phyloP scores from a whole-genome alignment of 2,329 filamentous ascomycete species.

The Colletotrichum zoysiae region DNA sequence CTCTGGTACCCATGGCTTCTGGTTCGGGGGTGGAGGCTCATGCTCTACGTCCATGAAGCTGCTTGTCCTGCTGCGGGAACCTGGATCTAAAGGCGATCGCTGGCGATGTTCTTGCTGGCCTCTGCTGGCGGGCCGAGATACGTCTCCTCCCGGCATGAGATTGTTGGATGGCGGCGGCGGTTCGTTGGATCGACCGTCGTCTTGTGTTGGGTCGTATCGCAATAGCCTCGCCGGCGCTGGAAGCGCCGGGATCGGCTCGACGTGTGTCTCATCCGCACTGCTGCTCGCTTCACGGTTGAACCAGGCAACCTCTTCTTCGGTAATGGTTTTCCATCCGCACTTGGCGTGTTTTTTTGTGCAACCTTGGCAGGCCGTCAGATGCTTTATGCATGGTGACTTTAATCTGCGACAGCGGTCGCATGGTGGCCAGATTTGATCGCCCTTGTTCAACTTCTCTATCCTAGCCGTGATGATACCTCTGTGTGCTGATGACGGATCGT shows the following conservation, averaged over 20 bases:
- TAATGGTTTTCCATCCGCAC: conserved; percentile 87
- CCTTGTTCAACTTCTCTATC: conserved; percentile 81
- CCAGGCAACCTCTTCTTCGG: conserved; percentile 72
- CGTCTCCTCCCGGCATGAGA: conserved; percentile 33
- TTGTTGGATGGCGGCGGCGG: conserved; percentile 21
- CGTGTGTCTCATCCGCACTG: conserved; percentile 48
- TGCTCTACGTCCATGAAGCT: conserved; percentile 42
- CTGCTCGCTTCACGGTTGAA: conserved; percentile 50
- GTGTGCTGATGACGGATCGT: conserved; percentile 51
- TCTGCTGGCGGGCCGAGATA: conserved; percentile 38
- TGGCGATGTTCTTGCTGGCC: conserved; percentile 34
- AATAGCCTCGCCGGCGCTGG: conserved; percentile 41
- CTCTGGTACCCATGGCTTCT: conserved; percentile 38
- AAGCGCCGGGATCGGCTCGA: conserved; percentile 45
- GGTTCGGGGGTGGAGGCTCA: conserved; percentile 18
- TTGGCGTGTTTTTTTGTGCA: conserved; percentile 93
- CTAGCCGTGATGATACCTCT: conserved; percentile 75
- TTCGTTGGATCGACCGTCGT: conserved; percentile 31
- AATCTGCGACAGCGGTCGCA: conserved; percentile 87
- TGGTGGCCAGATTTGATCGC: conserved; percentile 81
- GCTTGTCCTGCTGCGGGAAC: conserved; percentile 37
- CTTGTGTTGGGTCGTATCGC: conserved; percentile 39
- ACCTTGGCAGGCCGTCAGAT: conserved; percentile 86
- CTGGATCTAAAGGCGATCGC: conserved; percentile 31
- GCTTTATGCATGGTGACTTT: conserved; percentile 85